Evolutionary conservation across 225 moss, liverwort and hornwort genomes (phyloP).

Genomic region (Pseudisothecium myosuroides): DNA sequence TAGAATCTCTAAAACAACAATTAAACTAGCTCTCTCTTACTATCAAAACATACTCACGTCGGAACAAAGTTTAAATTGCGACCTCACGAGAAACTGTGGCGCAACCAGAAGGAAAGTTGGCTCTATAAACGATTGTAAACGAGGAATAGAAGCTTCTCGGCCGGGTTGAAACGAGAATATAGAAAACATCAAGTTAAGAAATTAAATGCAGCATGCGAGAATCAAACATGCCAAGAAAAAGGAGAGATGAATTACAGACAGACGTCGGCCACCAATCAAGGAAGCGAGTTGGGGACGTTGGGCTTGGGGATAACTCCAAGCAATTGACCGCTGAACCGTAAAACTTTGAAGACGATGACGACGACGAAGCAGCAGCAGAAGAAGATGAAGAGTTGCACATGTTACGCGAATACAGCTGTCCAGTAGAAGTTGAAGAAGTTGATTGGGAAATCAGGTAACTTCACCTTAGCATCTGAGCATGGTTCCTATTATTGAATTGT

Average conservation of each 20-base stretch:
- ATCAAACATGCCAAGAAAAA: background rate
- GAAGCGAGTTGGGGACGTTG: background rate
- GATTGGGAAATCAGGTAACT: background rate
- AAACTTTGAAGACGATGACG: background rate
- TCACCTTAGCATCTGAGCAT: background rate
- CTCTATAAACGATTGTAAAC: background rate
- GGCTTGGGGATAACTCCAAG: background rate
- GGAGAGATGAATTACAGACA: background rate
- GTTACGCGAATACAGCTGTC: conserved; percentile 1
- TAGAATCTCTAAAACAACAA: background rate
- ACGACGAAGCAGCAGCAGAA: background rate
- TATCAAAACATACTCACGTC: background rate
- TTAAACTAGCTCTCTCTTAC: background rate
- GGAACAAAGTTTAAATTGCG: background rate
- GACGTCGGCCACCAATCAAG: background rate
- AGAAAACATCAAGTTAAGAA: background rate
- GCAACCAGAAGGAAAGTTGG: background rate
- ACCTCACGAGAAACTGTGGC: background rate
- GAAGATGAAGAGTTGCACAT: background rate
- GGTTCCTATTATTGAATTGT: background rate
- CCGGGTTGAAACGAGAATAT: background rate
- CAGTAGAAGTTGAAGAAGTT: background rate
- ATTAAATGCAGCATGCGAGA: background rate
- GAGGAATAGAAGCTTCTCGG: background rate
- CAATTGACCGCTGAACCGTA: background rate